Percentiles rank a stretch among this genome's conserved stretches.
Conservation (phyloP, 495 filamentous ascomycete genomes). For the Penicillium cataractarum region DNA sequence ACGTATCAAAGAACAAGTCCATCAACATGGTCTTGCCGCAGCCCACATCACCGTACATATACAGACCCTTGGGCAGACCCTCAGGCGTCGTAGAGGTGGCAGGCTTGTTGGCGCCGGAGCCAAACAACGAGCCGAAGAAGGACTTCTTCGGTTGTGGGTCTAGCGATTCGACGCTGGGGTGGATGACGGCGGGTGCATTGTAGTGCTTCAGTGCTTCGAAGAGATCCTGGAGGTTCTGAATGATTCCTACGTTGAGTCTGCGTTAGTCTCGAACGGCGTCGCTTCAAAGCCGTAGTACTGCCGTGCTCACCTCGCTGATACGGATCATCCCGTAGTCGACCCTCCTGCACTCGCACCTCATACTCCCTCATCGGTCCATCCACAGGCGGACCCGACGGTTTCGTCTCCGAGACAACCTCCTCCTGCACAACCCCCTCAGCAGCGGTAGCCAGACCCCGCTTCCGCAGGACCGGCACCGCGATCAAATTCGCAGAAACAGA, state of each 20-base stretch:
- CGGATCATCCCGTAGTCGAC: slow-evolving; percentile 78
- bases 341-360: slow-evolving; percentile 71
- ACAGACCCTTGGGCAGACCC: slow-evolving; percentile 83
- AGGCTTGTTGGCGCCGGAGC: slow-evolving; percentile 43
- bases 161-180: slow-evolving; percentile 60
- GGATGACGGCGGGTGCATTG: slow-evolving; percentile 69
- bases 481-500: not conserved
- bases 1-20: slow-evolving; percentile 96
- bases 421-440: slow-evolving; percentile 14
- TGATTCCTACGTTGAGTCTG: slow-evolving; percentile 62
- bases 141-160: slow-evolving; percentile 56
- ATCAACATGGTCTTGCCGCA: slow-evolving; percentile 99
- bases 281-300: not conserved
- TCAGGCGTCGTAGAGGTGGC: slow-evolving; percentile 57
- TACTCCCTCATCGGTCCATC: slow-evolving; percentile 86
- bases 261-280: slow-evolving; percentile 5
- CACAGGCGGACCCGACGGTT: slow-evolving; percentile 15
- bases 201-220: slow-evolving; percentile 82
- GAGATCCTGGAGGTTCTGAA: slow-evolving; percentile 84
- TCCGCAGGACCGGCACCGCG: slow-evolving; percentile 12
- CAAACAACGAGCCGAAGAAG: slow-evolving; percentile 75
- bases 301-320: slow-evolving; percentile 78
- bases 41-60: slow-evolving; percentile 96
- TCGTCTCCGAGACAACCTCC: slow-evolving; percentile 14
- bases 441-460: slow-evolving; percentile 26